Base-by-base conservation (phyloP, 1,284 basidiomycete species). In the Crucibulum cyathiforme region DNA sequence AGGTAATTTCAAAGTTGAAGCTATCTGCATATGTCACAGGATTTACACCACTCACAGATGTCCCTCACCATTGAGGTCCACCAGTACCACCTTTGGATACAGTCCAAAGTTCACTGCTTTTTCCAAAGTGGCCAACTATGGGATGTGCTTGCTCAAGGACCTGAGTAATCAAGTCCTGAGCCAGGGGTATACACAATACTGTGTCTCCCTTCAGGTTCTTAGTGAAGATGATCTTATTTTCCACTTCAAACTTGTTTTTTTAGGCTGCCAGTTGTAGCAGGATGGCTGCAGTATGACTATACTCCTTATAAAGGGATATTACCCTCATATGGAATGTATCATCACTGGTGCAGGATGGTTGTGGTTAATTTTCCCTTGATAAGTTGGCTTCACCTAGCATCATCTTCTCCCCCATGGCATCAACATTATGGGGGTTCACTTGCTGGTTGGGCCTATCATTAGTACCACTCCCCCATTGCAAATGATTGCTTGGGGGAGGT, bases 1-100 rank as follows among this genome's bases (percentile, higher is more conserved):
- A n/a, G n/a, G n/a, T n/a, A n/a, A n/a, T n/a, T n/a, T n/a, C n/a
- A n/a, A n/a, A n/a, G n/a, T n/a, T n/a, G n/a, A n/a, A n/a, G n/a
- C n/a, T n/a, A n/a, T n/a, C n/a, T n/a, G 54, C 78, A 79, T 0
- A 53, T 39, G 36, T 60, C 58, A 53, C 78, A 79, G 0, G 67
- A 64, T 3, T 53, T 53, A 49, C 75, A 77, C 52, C 72, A 79
- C 7, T 57, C 50, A 0, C 59, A 56, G 3, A 69, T 58, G 15
- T 74, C 68, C 1, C 39, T 51, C 0, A 46, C 59, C n/a, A 78
- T 66, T 7, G 36, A 54, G 0, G 72, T 74, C 77, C 77, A 79
- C 76, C 74, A 78, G 57, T 72, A 78, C 71, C 70, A 74, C 19
- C 66, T 54, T 1, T 70, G 55, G 2, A 75, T 50, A 54, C 77